phyloP scores from a whole-genome alignment of 257 asterid species.

The Plantago major region DNA sequence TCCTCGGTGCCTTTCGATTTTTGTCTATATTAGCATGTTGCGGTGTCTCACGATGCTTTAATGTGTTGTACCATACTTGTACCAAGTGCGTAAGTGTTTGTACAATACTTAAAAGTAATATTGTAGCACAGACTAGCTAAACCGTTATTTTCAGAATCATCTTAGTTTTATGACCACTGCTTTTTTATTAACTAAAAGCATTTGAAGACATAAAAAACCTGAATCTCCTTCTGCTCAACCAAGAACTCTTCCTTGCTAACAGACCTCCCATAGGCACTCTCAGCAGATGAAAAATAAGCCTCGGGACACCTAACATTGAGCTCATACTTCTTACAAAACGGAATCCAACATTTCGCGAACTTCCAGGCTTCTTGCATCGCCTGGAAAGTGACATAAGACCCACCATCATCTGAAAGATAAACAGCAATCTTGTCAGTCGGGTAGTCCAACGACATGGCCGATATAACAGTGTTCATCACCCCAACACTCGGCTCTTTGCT shows the following conservation, averaged over 20 bases:
- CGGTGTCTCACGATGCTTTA: too few relatives aligned
- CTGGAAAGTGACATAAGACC: slow-evolving; percentile 7
- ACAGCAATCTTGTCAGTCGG: slow-evolving; percentile 15
- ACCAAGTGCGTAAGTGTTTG: too few relatives aligned
- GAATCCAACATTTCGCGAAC: slow-evolving; percentile 11
- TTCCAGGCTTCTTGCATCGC: slow-evolving; percentile 11
- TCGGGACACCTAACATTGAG: slow-evolving; percentile 11
- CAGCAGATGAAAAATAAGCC: slow-evolving; percentile 8
- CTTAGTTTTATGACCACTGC: too few relatives aligned
- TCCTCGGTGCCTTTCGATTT: too few relatives aligned
- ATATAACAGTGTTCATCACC: slow-evolving; percentile 11
- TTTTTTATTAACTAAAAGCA: too few relatives aligned
- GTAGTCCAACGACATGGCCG: slow-evolving; percentile 15
- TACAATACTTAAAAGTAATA: too few relatives aligned
- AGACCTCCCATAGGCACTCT: slow-evolving; percentile 2
- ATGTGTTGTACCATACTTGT: too few relatives aligned
- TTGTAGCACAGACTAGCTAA: too few relatives aligned
- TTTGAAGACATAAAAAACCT: neutral
- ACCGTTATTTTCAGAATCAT: too few relatives aligned
- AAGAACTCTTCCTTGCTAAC: neutral
- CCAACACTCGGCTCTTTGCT: slow-evolving; percentile 9
- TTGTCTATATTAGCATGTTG: neutral
- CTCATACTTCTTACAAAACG: slow-evolving; percentile 14
- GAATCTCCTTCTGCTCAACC: slow-evolving; percentile 4
- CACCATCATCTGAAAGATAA: slow-evolving; percentile 8